phyloP scores from a whole-genome alignment of 208 protist species.

The Trichomonas tenax region DNA sequence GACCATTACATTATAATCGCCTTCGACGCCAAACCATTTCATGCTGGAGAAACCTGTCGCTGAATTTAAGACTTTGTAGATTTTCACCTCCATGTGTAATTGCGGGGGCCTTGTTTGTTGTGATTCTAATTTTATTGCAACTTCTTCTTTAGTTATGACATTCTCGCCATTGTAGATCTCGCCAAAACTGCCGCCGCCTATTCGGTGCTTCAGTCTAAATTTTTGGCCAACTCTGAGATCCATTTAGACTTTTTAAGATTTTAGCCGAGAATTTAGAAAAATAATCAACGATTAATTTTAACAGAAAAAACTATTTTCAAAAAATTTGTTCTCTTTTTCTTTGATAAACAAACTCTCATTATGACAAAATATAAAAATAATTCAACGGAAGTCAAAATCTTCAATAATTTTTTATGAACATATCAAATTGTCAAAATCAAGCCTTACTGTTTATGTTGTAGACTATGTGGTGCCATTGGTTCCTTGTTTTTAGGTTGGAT shows the following conservation, averaged over 20 bases:
- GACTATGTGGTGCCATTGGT: too few relatives aligned
- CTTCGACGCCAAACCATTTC: slow-evolving; percentile 78
- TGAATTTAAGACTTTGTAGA: slow-evolving; percentile 65
- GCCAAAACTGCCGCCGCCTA: slow-evolving; percentile 89
- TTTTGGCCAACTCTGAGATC: slow-evolving; percentile 79
- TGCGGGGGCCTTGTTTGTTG: slow-evolving; percentile 73
- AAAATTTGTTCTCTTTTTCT: too few relatives aligned
- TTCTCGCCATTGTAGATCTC: slow-evolving; percentile 61
- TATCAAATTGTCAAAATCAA: too few relatives aligned
- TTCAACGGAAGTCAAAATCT: too few relatives aligned
- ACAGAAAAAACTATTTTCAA: not conserved
- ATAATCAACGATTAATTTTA: not conserved
- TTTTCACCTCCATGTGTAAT: slow-evolving; percentile 83
- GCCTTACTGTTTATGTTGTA: too few relatives aligned
- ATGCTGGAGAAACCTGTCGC: slow-evolving; percentile 77
- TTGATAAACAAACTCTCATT: too few relatives aligned
- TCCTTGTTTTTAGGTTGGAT: too few relatives aligned
- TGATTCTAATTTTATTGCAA: slow-evolving; percentile 65
- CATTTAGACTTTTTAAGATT: not conserved
- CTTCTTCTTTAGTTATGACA: slow-evolving; percentile 53
- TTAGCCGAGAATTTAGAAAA: not conserved
- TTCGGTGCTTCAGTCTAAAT: slow-evolving; percentile 75
- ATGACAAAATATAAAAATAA: too few relatives aligned
- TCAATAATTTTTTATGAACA: too few relatives aligned
- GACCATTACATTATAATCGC: slow-evolving; percentile 94